phyloP scores from a whole-genome alignment of 225 moss, liverwort and hornwort genomes.

The Pseudisothecium myosuroides region DNA sequence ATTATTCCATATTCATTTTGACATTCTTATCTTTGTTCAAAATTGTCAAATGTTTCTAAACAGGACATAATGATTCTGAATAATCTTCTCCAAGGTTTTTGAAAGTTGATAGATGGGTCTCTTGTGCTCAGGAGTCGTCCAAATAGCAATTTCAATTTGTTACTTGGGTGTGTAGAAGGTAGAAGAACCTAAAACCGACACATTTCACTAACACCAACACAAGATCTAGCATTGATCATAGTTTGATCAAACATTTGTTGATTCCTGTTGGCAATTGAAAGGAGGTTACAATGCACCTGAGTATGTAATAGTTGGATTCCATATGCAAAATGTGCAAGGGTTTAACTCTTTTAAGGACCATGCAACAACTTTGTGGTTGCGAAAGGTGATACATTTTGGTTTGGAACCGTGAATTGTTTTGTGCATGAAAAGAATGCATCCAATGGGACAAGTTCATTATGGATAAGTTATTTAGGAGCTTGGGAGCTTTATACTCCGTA shows the following conservation, averaged over 20 bases:
- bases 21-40: background rate
- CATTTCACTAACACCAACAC: background rate
- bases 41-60: background rate
- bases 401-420: background rate
- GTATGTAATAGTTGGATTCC: too few species aligned
- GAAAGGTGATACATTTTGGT: background rate
- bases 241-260: background rate
- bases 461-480: background rate
- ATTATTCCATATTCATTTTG: background rate
- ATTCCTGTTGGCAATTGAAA: background rate
- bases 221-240: background rate
- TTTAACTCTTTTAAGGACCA: background rate
- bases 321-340: background rate
- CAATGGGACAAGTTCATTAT: background rate
- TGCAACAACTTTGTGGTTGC: background rate
- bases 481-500: too few species aligned
- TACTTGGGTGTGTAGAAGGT: background rate
- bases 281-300: background rate
- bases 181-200: background rate
- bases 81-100: background rate
- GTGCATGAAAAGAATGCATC: background rate
- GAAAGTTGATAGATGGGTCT: background rate
- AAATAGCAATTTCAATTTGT: background rate
- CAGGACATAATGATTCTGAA: background rate
- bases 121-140: background rate